A percentile compares a stretch with the other conserved stretches of the same genome.
Evolutionary conservation across 1,139 yeast genomes (phyloP).

Genomic region (Candida glucosophila): DNA sequence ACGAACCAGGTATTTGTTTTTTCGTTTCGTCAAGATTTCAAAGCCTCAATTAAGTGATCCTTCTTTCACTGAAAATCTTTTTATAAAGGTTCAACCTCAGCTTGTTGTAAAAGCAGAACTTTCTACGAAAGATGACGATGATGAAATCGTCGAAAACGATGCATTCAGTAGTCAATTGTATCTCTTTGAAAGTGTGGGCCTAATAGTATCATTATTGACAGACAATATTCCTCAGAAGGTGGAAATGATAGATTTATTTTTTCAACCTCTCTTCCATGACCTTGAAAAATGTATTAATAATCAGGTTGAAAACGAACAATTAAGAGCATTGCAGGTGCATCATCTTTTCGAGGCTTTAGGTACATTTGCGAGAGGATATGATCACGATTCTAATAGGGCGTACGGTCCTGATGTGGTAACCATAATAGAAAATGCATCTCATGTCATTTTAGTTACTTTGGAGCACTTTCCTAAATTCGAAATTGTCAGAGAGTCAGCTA

Average conservation of each 20-base stretch:
- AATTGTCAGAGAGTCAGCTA: slow-evolving; percentile 72
- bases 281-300: slow-evolving; percentile 54
- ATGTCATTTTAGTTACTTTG: slow-evolving; percentile 75
- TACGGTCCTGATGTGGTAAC: slow-evolving; percentile 29
- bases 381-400: slow-evolving; percentile 27
- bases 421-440: slow-evolving; percentile 65
- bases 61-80: slow-evolving; percentile 26
- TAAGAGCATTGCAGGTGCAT: slow-evolving; percentile 64
- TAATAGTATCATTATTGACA: slow-evolving; percentile 47
- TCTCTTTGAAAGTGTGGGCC: slow-evolving; percentile 74
- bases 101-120: slow-evolving; percentile 52
- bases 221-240: slow-evolving; percentile 29
- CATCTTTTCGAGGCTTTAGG: slow-evolving; percentile 86
- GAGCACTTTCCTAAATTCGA: slow-evolving; percentile 65
- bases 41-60: slow-evolving; percentile 42
- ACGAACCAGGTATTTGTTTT: slow-evolving; percentile 86
- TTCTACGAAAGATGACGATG: slow-evolving; percentile 44
- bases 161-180: slow-evolving; percentile 73
- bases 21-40: slow-evolving; percentile 71
- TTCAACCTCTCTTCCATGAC: slow-evolving; percentile 72
- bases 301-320: slow-evolving; percentile 31
- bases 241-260: slow-evolving; percentile 49
- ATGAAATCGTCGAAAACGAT: slow-evolving; percentile 48
- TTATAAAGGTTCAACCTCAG: slow-evolving; percentile 37
- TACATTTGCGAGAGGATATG: slow-evolving; percentile 79